These are phyloP conservation scores for Cordyceps tenuipes DNA, from an alignment of 2,329 filamentous ascomycete species.

Conservation along the genomic window DNA sequence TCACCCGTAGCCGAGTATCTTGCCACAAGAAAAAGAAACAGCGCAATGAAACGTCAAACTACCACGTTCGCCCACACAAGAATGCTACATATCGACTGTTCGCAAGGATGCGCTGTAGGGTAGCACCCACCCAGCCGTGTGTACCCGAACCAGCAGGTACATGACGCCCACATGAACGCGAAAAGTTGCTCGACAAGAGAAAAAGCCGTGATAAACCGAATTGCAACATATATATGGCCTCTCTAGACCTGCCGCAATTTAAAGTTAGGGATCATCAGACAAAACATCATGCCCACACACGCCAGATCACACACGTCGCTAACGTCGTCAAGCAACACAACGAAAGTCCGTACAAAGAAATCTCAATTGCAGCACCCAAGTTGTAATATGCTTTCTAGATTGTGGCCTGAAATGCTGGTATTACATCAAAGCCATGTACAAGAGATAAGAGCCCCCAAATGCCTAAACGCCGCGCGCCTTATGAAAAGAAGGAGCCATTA, in stretches of 20 bases:
- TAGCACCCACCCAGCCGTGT: background rate
- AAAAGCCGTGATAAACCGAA: background rate
- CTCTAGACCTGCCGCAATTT: no score
- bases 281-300: no score
- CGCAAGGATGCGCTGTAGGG: background rate
- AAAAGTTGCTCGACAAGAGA: no score
- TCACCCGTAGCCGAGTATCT: no score
- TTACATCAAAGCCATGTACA: constrained; percentile 13
- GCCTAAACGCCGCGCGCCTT: constrained; percentile 12
- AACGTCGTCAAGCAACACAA: background rate
- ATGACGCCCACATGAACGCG: no score
- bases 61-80: no score
- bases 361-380: background rate
- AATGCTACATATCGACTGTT: background rate
- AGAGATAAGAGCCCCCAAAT: constrained; percentile 10
- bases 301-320: background rate
- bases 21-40: no score
- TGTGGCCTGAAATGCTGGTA: constrained; percentile 10
- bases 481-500: constrained; percentile 11
- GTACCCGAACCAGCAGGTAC: no score
- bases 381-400: constrained; percentile 12
- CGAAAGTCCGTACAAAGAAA: background rate
- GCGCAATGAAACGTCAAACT: no score
- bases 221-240: background rate
- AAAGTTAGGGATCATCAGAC: no score